Evolutionary conservation across 2,329 filamentous ascomycete species (phyloP).

Genomic region (Fulvia fulva): DNA sequence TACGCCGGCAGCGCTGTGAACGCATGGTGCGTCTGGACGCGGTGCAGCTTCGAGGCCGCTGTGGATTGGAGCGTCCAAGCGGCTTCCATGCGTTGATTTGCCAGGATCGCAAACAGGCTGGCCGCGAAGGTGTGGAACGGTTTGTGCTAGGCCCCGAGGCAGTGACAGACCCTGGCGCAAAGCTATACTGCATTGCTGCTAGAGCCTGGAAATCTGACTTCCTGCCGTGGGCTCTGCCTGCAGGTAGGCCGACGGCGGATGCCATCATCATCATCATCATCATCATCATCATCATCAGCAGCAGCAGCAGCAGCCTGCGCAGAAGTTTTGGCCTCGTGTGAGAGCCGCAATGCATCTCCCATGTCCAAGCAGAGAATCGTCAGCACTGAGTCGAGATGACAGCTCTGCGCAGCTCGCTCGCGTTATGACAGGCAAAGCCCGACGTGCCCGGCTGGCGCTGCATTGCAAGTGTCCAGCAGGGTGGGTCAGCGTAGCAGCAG

Average conservation of each 20-base stretch:
- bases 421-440: neutral
- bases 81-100: slow-evolving; percentile 16
- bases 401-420: neutral
- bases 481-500: slow-evolving; percentile 20
- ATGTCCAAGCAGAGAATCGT: neutral
- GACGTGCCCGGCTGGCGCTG: neutral
- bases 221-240: slow-evolving; percentile 9
- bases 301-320: slow-evolving; percentile 1
- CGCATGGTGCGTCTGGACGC: slow-evolving; percentile 17
- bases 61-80: slow-evolving; percentile 15
- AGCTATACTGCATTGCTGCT: slow-evolving; percentile 6
- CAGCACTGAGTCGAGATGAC: neutral
- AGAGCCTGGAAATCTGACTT: slow-evolving; percentile 5
- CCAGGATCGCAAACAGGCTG: slow-evolving; percentile 12
- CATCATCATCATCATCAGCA: neutral
- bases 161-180: slow-evolving; percentile 7
- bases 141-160: slow-evolving; percentile 6
- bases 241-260: slow-evolving; percentile 12
- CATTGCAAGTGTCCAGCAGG: slow-evolving; percentile 9
- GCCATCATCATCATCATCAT: neutral
- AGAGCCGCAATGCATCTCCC: neutral
- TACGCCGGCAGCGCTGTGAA: slow-evolving; percentile 13
- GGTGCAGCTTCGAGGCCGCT: slow-evolving; percentile 9
- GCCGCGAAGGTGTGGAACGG: slow-evolving; percentile 11
- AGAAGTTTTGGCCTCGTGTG: neutral